These are phyloP conservation scores for Flaveria linearis DNA, from an alignment of 129 eudicot species.

Conservation along the genomic window DNA sequence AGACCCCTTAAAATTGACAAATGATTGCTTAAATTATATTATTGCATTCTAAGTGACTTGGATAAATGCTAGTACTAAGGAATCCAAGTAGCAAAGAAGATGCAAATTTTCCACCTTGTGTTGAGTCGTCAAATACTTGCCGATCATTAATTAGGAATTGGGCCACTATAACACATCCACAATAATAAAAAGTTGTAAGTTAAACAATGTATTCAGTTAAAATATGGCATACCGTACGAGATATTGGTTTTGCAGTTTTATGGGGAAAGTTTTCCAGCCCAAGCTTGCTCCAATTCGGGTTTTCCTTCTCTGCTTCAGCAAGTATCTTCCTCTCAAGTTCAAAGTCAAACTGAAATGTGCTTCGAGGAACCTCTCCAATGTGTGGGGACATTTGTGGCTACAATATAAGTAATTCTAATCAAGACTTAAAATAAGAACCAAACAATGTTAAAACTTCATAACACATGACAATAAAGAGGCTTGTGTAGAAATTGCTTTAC, in stretches of 20 bases:
- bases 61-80: neutral
- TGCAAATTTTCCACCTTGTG: neutral
- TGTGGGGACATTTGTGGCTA: conserved; percentile 85
- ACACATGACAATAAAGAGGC: neutral
- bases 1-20: neutral
- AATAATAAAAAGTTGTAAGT: neutral
- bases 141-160: neutral
- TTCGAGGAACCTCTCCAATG: conserved; percentile 81
- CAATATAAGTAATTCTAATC: conserved; percentile 14
- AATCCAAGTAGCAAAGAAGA: neutral
- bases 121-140: conserved; percentile 1
- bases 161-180: conserved; percentile 1
- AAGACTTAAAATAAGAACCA: neutral
- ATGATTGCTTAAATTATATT: neutral
- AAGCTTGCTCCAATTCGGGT: conserved; percentile 81
- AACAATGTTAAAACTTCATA: neutral
- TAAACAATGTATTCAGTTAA: neutral
- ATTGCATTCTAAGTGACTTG: neutral
- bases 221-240: conserved; percentile 48
- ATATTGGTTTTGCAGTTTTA: conserved; percentile 54
- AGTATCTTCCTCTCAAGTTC: conserved; percentile 85
- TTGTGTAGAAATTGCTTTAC: conserved; percentile 13
- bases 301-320: conserved; percentile 80
- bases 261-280: conserved; percentile 72
- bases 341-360: conserved; percentile 86